phyloP scores from a whole-genome alignment of 1,139 yeast genomes.

The Debaryomyces sp. region DNA sequence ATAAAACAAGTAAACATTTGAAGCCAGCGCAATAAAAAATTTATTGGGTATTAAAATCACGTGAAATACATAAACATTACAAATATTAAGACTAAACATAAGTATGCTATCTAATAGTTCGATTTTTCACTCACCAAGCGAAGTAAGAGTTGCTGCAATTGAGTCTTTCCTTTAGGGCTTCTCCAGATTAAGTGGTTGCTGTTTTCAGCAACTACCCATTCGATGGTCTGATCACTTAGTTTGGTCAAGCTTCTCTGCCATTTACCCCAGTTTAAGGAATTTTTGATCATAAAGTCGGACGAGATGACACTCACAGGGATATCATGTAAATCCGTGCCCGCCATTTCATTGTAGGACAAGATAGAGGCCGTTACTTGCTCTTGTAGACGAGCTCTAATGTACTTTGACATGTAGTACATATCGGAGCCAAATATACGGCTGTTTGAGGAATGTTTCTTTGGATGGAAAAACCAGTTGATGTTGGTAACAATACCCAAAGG shows the following conservation, averaged over 20 bases:
- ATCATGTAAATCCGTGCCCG: conserved; percentile 53
- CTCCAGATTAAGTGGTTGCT: conserved; percentile 67
- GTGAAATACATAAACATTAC: conserved; percentile 3
- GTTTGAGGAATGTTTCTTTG: conserved; percentile 51
- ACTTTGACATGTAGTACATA: conserved; percentile 61
- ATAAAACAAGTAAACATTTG: conserved; percentile 3
- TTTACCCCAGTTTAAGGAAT: conserved; percentile 74
- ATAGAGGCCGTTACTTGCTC: conserved; percentile 73
- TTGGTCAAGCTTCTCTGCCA: conserved; percentile 78
- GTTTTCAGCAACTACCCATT: conserved; percentile 79
- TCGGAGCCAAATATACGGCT: conserved; percentile 69
- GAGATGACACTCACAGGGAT: conserved; percentile 71
- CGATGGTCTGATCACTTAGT: conserved; percentile 51
- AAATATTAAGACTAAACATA: not conserved
- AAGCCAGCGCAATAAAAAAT: conserved; percentile 9
- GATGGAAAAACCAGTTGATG: conserved; percentile 49
- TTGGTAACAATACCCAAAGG: conserved; percentile 57
- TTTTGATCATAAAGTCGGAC: conserved; percentile 66
- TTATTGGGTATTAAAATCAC: conserved; percentile 4
- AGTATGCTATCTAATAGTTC: conserved; percentile 7
- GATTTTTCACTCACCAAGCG: conserved; percentile 41
- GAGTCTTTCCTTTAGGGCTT: conserved; percentile 52
- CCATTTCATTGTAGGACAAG: conserved; percentile 66
- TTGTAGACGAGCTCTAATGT: conserved; percentile 69
- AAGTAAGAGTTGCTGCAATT: conserved; percentile 54